phyloP scores from a whole-genome alignment of 169 alveolate species.

The Plasmodium malariae region DNA sequence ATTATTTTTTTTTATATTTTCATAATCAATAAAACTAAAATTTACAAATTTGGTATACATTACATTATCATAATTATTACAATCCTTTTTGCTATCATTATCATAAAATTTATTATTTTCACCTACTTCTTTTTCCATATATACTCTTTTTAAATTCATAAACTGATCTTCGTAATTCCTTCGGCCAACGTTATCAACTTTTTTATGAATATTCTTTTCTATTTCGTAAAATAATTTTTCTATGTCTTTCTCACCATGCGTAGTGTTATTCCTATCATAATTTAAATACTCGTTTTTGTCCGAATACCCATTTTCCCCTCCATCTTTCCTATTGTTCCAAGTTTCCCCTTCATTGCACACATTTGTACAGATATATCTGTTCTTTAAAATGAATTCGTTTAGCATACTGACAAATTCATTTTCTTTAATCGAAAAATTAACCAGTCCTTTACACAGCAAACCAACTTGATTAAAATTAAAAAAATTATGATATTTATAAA shows the following conservation, averaged over 20 bases:
- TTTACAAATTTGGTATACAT: slow-evolving; percentile 40
- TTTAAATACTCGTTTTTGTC: background rate
- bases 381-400: slow-evolving; percentile 38
- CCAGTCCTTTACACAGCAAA: slow-evolving; percentile 41
- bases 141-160: slow-evolving; percentile 7
- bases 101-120: background rate
- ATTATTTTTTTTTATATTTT: slow-evolving; percentile 72
- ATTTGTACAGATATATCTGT: background rate
- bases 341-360: background rate
- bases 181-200: slow-evolving; percentile 22
- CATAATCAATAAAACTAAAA: slow-evolving; percentile 76
- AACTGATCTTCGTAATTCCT: slow-evolving; percentile 54
- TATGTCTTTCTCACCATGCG: background rate
- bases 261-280: background rate
- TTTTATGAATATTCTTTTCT: slow-evolving; percentile 35
- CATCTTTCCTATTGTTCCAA: background rate
- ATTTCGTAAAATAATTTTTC: slow-evolving; percentile 29
- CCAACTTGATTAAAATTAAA: slow-evolving; percentile 74
- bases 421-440: slow-evolving; percentile 60
- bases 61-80: background rate
- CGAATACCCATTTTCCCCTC: background rate
- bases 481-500: slow-evolving; percentile 63
- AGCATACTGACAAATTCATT: slow-evolving; percentile 47
- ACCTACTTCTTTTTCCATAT: slow-evolving; percentile 22
- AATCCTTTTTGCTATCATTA: slow-evolving; percentile 5